These are phyloP conservation scores for Arabis hirsuta DNA, from an alignment of 345 rosid species.

Conservation along the genomic window DNA sequence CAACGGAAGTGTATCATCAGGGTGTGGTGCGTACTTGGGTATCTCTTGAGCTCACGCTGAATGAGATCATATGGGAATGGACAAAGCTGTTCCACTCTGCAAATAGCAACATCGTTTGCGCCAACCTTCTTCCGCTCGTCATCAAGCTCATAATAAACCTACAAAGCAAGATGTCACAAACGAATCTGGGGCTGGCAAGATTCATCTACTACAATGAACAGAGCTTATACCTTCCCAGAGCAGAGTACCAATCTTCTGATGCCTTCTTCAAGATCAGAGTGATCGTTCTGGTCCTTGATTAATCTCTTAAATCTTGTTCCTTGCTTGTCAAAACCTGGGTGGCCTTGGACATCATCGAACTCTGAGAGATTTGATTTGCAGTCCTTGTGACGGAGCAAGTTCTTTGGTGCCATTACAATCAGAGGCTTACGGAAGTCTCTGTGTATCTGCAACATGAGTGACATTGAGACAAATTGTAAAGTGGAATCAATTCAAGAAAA, in stretches of 20 bases:
- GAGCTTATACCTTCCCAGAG: constrained; percentile 76
- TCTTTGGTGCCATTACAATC: constrained; percentile 87
- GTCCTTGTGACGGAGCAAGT: constrained; percentile 86
- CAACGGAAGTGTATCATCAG: not conserved
- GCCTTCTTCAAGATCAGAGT: constrained; percentile 81
- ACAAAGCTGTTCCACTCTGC: constrained; percentile 82
- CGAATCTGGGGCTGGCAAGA: constrained; percentile 17
- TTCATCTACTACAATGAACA: not conserved
- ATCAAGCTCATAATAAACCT: constrained; percentile 75
- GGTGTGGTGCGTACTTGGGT: constrained; percentile 60
- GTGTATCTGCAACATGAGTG: constrained; percentile 59
- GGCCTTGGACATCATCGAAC: constrained; percentile 95
- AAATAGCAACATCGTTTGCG: constrained; percentile 69
- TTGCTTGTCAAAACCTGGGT: constrained; percentile 94
- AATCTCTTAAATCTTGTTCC: constrained; percentile 95
- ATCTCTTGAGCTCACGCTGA: constrained; percentile 78
- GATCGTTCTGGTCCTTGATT: constrained; percentile 84
- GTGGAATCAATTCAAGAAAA: constrained; percentile 9
- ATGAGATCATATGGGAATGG: constrained; percentile 83
- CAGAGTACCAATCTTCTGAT: constrained; percentile 87
- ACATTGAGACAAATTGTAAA: constrained; percentile 5
- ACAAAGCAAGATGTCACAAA: constrained; percentile 7
- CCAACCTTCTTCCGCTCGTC: constrained; percentile 60
- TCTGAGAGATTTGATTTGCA: constrained; percentile 94
- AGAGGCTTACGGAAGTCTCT: constrained; percentile 93